Conservation (phyloP, 495 filamentous ascomycete species). For the Aspergillus leporis region DNA sequence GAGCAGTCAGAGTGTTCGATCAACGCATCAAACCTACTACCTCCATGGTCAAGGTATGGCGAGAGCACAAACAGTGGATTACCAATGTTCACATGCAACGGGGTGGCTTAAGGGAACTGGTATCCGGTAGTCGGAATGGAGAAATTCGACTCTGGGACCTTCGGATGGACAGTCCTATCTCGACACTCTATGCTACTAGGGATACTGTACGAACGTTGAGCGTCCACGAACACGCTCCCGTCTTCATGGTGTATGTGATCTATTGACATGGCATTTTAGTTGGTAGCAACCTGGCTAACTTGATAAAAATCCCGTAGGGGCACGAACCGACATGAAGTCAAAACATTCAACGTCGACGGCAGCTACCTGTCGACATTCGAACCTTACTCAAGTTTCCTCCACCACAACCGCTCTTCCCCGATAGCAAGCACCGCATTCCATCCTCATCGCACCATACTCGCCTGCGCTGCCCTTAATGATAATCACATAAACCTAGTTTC, state of each 20-base stretch:
- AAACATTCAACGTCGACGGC: slow-evolving; percentile 86
- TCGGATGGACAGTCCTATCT: slow-evolving; percentile 72
- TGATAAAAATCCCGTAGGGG: slow-evolving; percentile 57
- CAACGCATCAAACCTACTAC: slow-evolving; percentile 77
- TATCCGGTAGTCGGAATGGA: slow-evolving; percentile 84
- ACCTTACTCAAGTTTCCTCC: slow-evolving; percentile 85
- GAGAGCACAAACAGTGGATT: slow-evolving; percentile 92
- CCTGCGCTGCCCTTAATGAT: slow-evolving; percentile 64
- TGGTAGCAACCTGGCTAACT: neutral
- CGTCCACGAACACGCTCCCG: slow-evolving; percentile 94
- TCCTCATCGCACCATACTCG: slow-evolving; percentile 90
- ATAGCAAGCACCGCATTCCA: slow-evolving; percentile 93
- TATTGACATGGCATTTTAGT: neutral
- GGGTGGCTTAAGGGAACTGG: slow-evolving; percentile 84
- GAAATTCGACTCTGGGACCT: slow-evolving; percentile 98
- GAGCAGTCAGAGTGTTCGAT: slow-evolving; percentile 94
- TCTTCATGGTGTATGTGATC: slow-evolving; percentile 85
- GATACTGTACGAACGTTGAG: slow-evolving; percentile 81
- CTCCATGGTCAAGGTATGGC: slow-evolving; percentile 93
- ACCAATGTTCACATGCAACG: slow-evolving; percentile 96
- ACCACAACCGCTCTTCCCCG: slow-evolving; percentile 71
- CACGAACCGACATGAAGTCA: slow-evolving; percentile 82
- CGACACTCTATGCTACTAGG: slow-evolving; percentile 71
- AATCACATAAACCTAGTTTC: slow-evolving; percentile 48
- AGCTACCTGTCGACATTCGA: slow-evolving; percentile 75